These are phyloP conservation scores for Phytophthora ramorum DNA, from an alignment of 352 stramenopile species.

Conservation along the genomic window DNA sequence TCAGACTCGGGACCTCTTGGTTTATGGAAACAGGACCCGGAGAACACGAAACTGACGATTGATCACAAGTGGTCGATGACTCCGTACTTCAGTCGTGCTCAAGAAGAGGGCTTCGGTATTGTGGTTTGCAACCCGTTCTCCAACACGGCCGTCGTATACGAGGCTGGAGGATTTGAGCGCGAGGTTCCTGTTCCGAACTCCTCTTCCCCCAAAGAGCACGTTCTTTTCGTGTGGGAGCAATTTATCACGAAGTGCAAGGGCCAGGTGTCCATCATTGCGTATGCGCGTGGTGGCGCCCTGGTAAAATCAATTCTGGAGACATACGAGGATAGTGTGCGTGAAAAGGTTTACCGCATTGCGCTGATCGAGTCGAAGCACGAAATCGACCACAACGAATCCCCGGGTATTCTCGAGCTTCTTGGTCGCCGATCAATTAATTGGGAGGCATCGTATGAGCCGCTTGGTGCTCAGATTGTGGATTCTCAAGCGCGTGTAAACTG, in stretches of 20 bases:
- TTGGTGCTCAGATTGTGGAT: constrained; percentile 87
- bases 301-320: constrained; percentile 88
- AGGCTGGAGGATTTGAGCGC: constrained; percentile 88
- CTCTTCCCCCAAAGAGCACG: constrained; percentile 83
- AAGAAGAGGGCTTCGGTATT: constrained; percentile 88
- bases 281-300: constrained; percentile 78
- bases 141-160: constrained; percentile 89
- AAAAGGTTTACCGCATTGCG: constrained; percentile 84
- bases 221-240: constrained; percentile 89
- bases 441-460: constrained; percentile 85
- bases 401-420: constrained; percentile 81
- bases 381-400: constrained; percentile 82
- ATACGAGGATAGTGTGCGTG: constrained; percentile 71
- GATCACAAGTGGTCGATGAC: constrained; percentile 92
- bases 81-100: constrained; percentile 81
- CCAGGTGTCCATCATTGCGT: constrained; percentile 88
- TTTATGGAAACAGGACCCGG: constrained; percentile 84
- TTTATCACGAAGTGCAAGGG: constrained; percentile 85
- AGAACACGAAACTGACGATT: constrained; percentile 57
- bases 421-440: constrained; percentile 89
- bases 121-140: constrained; percentile 90
- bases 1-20: constrained; percentile 87
- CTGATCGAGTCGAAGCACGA: constrained; percentile 92
- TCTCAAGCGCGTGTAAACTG: constrained; percentile 87
- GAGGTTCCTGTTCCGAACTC: constrained; percentile 87